Percentiles rank a stretch among this genome's conserved stretches.
These are phyloP conservation scores for Globisporangium middletonii DNA, from an alignment of 352 stramenopile genomes.

Conservation along the genomic window DNA sequence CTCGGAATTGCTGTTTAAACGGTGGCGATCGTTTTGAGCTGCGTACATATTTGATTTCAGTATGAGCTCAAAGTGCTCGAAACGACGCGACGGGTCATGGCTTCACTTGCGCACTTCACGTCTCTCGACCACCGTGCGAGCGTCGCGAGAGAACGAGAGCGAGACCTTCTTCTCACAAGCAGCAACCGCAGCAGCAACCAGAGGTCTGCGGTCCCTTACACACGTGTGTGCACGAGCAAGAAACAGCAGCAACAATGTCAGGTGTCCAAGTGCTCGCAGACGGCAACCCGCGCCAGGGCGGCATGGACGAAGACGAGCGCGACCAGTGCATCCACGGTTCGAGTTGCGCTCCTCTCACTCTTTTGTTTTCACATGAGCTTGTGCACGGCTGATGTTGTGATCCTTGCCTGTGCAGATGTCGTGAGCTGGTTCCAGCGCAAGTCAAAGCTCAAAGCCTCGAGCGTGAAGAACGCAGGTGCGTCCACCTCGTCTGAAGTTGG, in stretches of 20 bases:
- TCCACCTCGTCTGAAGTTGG: background rate
- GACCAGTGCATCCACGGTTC: conserved; percentile 79
- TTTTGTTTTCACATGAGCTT: background rate
- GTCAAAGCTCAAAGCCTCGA: conserved; percentile 37
- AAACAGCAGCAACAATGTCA: conserved; percentile 35
- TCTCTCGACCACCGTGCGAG: too few relatives aligned
- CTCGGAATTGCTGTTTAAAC: too few relatives aligned
- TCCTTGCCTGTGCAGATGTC: conserved; percentile 36
- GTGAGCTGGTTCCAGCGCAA: conserved; percentile 85
- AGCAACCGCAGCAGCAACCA: background rate
- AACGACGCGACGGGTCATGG: background rate
- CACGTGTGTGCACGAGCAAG: background rate
- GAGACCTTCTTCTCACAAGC: too few relatives aligned
- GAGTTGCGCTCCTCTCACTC: background rate
- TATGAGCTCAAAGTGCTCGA: background rate
- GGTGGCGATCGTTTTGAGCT: too few relatives aligned
- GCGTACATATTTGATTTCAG: too few relatives aligned
- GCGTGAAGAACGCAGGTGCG: conserved; percentile 43
- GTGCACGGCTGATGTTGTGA: background rate
- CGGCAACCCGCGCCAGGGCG: conserved; percentile 66
- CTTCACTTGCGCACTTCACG: background rate
- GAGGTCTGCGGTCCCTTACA: too few relatives aligned
- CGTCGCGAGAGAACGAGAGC: too few relatives aligned
- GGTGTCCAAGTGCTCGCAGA: conserved; percentile 67
- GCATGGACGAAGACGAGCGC: conserved; percentile 72